phyloP scores from a whole-genome alignment of 2,329 filamentous ascomycete species.

The Colletotrichum chlorophyti region DNA sequence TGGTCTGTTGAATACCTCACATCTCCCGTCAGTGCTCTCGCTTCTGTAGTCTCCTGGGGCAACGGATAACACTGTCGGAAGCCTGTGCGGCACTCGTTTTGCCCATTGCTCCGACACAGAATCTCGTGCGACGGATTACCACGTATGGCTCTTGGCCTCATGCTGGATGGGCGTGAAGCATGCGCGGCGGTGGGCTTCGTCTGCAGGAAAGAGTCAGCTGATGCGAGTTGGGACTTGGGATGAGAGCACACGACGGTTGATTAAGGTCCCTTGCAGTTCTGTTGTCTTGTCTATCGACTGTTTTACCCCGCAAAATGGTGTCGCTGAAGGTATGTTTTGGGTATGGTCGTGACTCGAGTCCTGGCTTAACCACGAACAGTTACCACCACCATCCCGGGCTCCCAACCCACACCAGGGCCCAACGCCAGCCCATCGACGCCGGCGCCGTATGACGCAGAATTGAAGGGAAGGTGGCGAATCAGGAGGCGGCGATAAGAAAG shows the following conservation, averaged over 20 bases:
- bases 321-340: not conserved
- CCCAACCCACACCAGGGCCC: conserved; percentile 13
- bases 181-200: not conserved
- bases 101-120: not conserved
- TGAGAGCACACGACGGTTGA: not conserved
- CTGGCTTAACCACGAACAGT: not conserved
- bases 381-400: conserved; percentile 16
- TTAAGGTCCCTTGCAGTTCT: conserved; percentile 12
- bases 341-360: conserved; percentile 18
- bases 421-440: conserved; percentile 17
- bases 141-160: not conserved
- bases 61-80: conserved; percentile 5
- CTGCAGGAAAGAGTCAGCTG: not conserved
- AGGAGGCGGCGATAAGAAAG: conserved; percentile 19
- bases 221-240: not conserved
- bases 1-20: not conserved
- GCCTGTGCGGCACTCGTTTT: not conserved
- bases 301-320: conserved; percentile 26
- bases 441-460: conserved; percentile 22
- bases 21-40: not conserved
- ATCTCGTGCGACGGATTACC: not conserved
- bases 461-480: conserved; percentile 17
- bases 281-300: not conserved
- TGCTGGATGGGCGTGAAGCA: not conserved
- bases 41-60: too few species aligned